Evolutionary conservation across 768 basidiomycete genomes (phyloP), one percentile per base, ranked within the genome.

Genomic region (Coprinopsis sp.): DNA sequence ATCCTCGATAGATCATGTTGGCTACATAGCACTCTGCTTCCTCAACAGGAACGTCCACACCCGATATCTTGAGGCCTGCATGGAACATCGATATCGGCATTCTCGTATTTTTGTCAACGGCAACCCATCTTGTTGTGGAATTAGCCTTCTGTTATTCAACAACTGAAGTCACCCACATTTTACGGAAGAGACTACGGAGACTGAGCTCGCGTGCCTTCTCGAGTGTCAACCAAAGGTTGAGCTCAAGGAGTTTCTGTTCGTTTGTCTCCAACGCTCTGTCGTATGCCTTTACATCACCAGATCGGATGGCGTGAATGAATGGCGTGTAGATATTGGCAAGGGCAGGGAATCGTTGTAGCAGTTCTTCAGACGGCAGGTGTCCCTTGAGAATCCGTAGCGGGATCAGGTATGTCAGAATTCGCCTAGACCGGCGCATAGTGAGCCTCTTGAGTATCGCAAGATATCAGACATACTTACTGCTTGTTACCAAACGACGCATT

Each of bases 11-110:
- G 34, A 98, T 88, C 89, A 95, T 87, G 61, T 94, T 94, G 23
- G 93, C 92, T 6, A 96, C 81, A 42, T 93, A 77, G 63, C 93
- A 96, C 64, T 97, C 93, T 2, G 90, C 89, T 63, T 95, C 93
- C 54, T 88, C 92, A 50, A 72, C 60, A 6, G 81, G 72, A 19
- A 88, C 79, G 10, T 82, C 77, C 49, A 80, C 75, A 2, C 85
- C 87, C 3, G 87, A 84, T 47, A 91, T 65, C 42, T 68, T 70
- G 39, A 95, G 68, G 4, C 87, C 84, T n/a, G 71, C 70, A 58
- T 86, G 84, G 66, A 97, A 93, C 67, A 87, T 78, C 2, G 78
- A 71, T 40, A 96, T 77, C 0, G 89, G 84, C 39, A 98, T 84
- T 13, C 93, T 76, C 0, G 87, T 83, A 6, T 74, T 71, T 55